Evolutionary conservation across 345 rosid species (phyloP).

Genomic region (thale cress (Arabidopsis thaliana)): DNA sequence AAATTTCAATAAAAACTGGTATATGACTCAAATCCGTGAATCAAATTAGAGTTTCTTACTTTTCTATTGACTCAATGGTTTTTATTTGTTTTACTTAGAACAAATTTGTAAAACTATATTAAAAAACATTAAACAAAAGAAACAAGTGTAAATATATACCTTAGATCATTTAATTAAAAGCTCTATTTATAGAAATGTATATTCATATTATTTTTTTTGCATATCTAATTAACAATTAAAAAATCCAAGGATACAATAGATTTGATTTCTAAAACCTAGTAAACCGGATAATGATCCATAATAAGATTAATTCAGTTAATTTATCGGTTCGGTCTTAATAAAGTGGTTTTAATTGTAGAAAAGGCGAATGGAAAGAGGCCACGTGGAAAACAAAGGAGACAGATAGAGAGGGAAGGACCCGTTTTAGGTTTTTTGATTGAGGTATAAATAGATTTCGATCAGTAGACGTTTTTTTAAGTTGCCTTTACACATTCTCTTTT

Average conservation of each 20-base stretch:
- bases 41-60: neutral
- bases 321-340: conserved; percentile 5
- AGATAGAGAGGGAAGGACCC: conserved; percentile 47
- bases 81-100: neutral
- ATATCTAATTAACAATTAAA: neutral
- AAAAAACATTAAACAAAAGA: neutral
- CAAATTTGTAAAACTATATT: neutral
- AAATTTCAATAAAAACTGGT: no score
- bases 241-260: conserved; percentile 8
- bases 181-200: conserved; percentile 18
- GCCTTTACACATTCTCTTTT: conserved; percentile 50
- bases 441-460: conserved; percentile 40
- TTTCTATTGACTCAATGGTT: neutral
- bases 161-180: neutral
- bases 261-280: conserved; percentile 29
- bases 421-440: conserved; percentile 44
- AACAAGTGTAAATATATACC: neutral
- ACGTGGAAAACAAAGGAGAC: conserved; percentile 38
- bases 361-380: neutral
- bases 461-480: conserved; percentile 36
- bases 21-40: neutral
- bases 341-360: conserved; percentile 11
- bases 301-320: neutral
- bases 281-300: conserved; percentile 28
- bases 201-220: neutral